These are phyloP conservation scores for Monilinia laxa DNA, from an alignment of 2,329 filamentous ascomycete genomes.

Conservation along the genomic window DNA sequence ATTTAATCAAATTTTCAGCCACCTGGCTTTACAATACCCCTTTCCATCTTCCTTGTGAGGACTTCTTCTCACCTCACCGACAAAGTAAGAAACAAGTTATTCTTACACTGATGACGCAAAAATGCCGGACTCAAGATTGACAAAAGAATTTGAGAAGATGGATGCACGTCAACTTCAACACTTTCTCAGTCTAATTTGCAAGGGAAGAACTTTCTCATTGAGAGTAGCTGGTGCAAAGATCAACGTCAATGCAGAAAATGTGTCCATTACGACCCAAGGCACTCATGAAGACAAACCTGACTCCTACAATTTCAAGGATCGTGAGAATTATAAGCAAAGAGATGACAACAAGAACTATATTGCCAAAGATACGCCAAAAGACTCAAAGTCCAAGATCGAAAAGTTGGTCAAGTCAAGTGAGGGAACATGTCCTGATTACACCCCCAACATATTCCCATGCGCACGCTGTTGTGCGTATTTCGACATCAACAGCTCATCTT, in stretches of 20 bases:
- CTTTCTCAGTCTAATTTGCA: not conserved
- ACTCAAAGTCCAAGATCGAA: not conserved
- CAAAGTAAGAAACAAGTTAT: not conserved
- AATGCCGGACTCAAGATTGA: not conserved
- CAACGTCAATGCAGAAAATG: not conserved
- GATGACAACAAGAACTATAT: not conserved
- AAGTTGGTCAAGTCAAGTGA: not conserved
- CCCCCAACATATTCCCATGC: not conserved
- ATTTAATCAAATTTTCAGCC: not conserved
- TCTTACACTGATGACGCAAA: not conserved
- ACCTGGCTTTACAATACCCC: too few species aligned
- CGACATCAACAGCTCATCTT: too few species aligned
- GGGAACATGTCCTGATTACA: not conserved
- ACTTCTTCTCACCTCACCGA: not conserved
- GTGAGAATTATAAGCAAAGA: not conserved
- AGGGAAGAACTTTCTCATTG: not conserved
- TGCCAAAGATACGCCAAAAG: not conserved
- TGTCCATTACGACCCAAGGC: not conserved
- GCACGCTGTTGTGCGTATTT: not conserved
- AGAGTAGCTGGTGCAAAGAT: not conserved
- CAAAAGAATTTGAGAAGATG: slow-evolving; percentile 3
- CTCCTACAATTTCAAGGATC: not conserved
- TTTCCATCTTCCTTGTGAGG: not conserved
- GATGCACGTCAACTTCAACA: not conserved
- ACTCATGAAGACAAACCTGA: not conserved